phyloP scores from a whole-genome alignment of 176 grass and related monocot species.

The Bromus sterilis region DNA sequence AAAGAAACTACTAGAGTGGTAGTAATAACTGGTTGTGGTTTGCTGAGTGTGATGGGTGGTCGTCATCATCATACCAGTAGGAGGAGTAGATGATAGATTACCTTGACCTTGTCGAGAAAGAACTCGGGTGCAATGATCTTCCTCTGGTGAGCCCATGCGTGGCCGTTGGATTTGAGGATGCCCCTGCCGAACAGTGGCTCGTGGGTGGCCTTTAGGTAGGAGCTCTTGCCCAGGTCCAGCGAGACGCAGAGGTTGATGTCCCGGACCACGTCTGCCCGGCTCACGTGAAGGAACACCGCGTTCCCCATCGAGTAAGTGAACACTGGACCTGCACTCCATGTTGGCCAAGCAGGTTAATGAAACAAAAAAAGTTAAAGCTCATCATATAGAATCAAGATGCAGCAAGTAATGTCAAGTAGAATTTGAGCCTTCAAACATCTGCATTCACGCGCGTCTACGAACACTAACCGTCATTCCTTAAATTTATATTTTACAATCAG shows the following conservation, averaged over 20 bases:
- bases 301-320: conserved; percentile 78
- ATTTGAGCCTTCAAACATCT: no score
- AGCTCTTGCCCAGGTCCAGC: conserved; percentile 81
- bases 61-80: not conserved
- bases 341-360: not conserved
- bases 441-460: no score
- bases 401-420: no score
- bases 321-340: conserved; percentile 45
- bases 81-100: not conserved
- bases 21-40: not conserved
- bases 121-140: conserved; percentile 94
- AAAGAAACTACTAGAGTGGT: no score
- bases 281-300: conserved; percentile 83
- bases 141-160: conserved; percentile 68
- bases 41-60: not conserved
- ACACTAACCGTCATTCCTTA: no score
- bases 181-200: conserved; percentile 84
- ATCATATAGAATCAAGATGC: no score
- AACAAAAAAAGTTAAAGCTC: no score
- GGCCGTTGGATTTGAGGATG: conserved; percentile 90
- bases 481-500: no score
- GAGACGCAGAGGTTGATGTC: conserved; percentile 86
- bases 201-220: conserved; percentile 85
- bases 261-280: conserved; percentile 63
- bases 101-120: conserved; percentile 95